Conservation (phyloP, 768 basidiomycete genomes). For the Mycena alexandri region DNA sequence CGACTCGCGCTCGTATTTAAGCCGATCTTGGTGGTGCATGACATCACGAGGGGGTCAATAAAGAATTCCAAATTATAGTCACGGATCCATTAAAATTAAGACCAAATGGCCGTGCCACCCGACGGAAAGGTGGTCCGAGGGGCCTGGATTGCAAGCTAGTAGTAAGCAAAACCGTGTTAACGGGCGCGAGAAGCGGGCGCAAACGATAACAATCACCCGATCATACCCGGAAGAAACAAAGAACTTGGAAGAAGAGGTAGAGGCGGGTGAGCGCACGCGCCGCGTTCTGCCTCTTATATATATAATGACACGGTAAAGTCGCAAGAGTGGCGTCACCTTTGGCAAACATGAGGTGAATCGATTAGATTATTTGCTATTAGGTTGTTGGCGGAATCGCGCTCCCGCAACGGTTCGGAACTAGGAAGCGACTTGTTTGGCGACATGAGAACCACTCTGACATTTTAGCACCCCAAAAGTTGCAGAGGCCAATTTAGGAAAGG, state of each 20-base stretch:
- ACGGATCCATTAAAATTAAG: not conserved
- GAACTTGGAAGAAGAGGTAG: no score
- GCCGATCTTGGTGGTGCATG: constrained; percentile 14
- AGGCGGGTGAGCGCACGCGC: no score
- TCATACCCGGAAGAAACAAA: no score
- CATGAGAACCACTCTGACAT: not conserved
- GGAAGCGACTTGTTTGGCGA: no score
- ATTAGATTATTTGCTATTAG: no score
- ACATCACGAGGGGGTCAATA: constrained; percentile 35
- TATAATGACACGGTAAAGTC: constrained; percentile 6
- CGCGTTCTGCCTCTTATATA: constrained; percentile 8
- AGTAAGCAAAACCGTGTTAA: constrained; percentile 7
- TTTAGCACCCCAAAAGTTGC: constrained; percentile 6
- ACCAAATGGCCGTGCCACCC: constrained; percentile 14
- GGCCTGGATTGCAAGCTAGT: constrained; percentile 12
- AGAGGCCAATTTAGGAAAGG: not conserved
- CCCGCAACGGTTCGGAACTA: no score
- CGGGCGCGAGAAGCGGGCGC: constrained; percentile 8
- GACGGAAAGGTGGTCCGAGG: constrained; percentile 1
- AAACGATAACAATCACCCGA: no score
- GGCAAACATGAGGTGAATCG: not conserved
- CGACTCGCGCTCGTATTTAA: constrained; percentile 18
- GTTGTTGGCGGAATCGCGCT: no score
- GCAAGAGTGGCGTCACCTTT: constrained; percentile 11
- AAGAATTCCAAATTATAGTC: not conserved